Base-by-base conservation (phyloP, 257 asterid species). In the Striga asiatica region DNA sequence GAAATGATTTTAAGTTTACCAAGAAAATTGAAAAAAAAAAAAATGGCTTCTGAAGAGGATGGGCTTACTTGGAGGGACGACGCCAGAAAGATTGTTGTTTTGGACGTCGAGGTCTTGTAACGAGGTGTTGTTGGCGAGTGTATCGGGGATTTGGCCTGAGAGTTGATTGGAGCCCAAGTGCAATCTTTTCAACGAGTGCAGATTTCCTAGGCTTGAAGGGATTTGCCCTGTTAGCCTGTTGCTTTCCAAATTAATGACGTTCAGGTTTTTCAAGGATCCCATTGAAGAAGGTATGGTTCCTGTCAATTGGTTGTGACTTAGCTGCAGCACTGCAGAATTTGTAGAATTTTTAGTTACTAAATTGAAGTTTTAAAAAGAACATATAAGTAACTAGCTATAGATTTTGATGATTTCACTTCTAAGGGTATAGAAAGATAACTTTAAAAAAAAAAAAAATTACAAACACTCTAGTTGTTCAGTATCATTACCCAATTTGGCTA, bases 61-160 rank as follows among this genome's bases (percentile, higher is more conserved):
- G 13, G 10, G 66, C 80, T 76, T 22, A 82, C 95, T 91, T 43
- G 71, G 54, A 72, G 95, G 94, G 41, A 75, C 87, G 48, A 75
- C 65, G 25, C 99, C 99, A 20, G 92, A 66, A 23, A 92, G 94
- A 9, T 73, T 71, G 54, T 92, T 92, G 43, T 77, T 82, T 57
- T 74, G 82, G 17, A 92, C 71, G 45, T 92, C 91, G 29, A 92
- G 85, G 56, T 70, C 69, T 56, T 84, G 80, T 53, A 92, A 60
- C 0, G 77, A 70, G 13, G 77, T 74, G 66, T 63, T n/a, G 38
- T 61, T 66, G 28, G 89, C 82, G 24, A 92, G 66, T 32, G 54
- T 27, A 35, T 2, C 21, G 4, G 89, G 95, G 53, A 92, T 81
- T 3, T 83, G 65, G 42, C 99, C 97, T 9, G 86, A 64, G n/a